Conservation (phyloP, 225 moss, liverwort and hornwort genomes). For the Climacium dendroides region DNA sequence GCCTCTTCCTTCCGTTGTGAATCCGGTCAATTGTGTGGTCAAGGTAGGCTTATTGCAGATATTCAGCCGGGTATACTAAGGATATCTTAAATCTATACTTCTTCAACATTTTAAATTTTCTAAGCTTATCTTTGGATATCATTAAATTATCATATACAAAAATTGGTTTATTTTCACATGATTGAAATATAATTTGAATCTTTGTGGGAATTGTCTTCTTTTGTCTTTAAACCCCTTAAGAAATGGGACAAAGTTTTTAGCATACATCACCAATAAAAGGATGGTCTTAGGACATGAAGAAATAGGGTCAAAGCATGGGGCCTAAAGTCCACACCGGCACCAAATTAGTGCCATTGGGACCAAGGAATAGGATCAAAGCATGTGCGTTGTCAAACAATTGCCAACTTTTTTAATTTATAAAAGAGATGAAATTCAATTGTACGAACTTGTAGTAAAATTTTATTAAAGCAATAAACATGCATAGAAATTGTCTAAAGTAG, state of each 20-base stretch:
- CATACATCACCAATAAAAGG: accelerated
- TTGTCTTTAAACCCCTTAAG: accelerated
- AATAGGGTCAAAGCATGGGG: accelerated
- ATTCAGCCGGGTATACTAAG: neutral
- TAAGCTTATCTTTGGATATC: neutral
- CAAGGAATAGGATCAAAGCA: too few relatives aligned
- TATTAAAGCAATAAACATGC: neutral
- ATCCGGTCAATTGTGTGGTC: neutral
- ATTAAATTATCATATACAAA: neutral
- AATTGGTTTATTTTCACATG: neutral
- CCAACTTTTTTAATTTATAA: too few relatives aligned
- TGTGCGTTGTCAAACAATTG: too few relatives aligned
- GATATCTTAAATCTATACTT: neutral
- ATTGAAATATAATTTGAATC: neutral
- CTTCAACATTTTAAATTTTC: too few relatives aligned
- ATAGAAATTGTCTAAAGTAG: neutral
- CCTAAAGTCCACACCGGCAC: neutral
- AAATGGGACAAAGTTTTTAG: accelerated
- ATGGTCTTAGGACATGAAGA: accelerated
- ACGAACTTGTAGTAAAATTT: too few relatives aligned
- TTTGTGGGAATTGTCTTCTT: accelerated
- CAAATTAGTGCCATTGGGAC: too few relatives aligned
- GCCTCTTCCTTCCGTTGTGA: neutral
- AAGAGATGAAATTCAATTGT: too few relatives aligned
- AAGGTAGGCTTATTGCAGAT: neutral